Base-by-base conservation (phyloP, 495 filamentous ascomycete genomes). In the Extremus antarcticus region DNA sequence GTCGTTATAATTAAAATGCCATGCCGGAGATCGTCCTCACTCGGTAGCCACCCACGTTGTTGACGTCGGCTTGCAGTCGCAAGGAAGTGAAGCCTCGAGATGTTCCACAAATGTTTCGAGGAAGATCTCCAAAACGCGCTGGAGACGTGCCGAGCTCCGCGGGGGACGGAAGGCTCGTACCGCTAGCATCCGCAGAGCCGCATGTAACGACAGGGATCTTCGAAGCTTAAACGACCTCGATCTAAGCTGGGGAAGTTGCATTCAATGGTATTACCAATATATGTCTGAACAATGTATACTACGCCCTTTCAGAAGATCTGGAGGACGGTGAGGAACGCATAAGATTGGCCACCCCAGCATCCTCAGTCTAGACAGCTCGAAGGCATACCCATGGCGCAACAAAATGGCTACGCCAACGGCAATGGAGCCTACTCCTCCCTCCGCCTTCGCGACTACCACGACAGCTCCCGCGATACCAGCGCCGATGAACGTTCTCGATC, bases 401-500 rank as follows among this genome's bases (percentile, higher is more conserved):
- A 7, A n/a, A n/a, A 21, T 21, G 16, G 19, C 16, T 21, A 45
- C 15, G 17, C 35, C 43, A 46, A 39, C 25, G 45, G 48, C 45
- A 63, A 63, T 47, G 60, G 60, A 43, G 1, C 45, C n/a, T 11
- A 45, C 21, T 23, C 45, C 54, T 7, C 10, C 41, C 47, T 58
- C 15, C 40, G 55, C 1, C 50, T 50, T 16, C 57, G 54, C 51
- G 55, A 62, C 47, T 43, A 58, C 47, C 55, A 62, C 45, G n/a
- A 17, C 15, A 57, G 57, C 45, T 58, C 50, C 24, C 54, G 48
- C 54, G 59, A 62, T 9, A 58, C 55, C 7, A 54, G 48, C 39
- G 59, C 54, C 20, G 55, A 62, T 46, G 59, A 62, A 40, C 54
- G 55, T 13, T 58, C 55, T 2, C 59, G 55, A 19, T 62, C 59